These are phyloP conservation scores for Lunularia cruciata DNA, from an alignment of 225 moss, liverwort and hornwort genomes.

Conservation along the genomic window DNA sequence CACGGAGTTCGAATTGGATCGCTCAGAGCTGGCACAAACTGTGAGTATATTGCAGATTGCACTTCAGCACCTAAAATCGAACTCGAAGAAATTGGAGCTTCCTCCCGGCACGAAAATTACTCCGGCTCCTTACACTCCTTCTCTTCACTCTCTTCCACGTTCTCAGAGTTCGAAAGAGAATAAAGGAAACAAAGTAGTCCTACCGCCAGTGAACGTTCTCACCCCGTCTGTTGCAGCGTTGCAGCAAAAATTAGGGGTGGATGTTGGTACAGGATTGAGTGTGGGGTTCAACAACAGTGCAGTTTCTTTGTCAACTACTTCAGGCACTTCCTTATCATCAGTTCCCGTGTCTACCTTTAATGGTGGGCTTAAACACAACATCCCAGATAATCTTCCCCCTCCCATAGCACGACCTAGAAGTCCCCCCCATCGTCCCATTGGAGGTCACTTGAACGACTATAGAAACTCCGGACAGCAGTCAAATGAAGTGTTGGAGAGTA, in stretches of 20 bases:
- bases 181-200: slow-evolving; percentile 20
- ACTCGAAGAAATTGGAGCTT: slow-evolving; percentile 16
- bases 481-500: slow-evolving; percentile 14
- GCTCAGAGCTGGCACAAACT: slow-evolving; percentile 49
- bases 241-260: slow-evolving; percentile 55
- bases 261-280: slow-evolving; percentile 56
- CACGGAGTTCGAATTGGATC: slow-evolving; percentile 48
- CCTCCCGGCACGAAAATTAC: background rate
- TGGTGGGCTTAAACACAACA: background rate
- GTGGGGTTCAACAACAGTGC: slow-evolving; percentile 53
- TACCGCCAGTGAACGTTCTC: slow-evolving; percentile 57
- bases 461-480: slow-evolving; percentile 2
- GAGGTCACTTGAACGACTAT: background rate
- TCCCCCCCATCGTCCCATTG: slow-evolving; percentile 19
- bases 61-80: slow-evolving; percentile 35
- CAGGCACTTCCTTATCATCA: slow-evolving; percentile 25
- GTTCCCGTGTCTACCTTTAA: slow-evolving; percentile 22
- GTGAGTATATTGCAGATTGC: slow-evolving; percentile 46
- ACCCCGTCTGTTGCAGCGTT: slow-evolving; percentile 64
- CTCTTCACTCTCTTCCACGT: slow-evolving; percentile 36
- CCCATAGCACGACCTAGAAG: slow-evolving; percentile 63
- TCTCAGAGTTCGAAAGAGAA: slow-evolving; percentile 10
- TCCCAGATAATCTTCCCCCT: slow-evolving; percentile 24
- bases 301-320: slow-evolving; percentile 33
- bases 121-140: slow-evolving; percentile 14